Conservation (phyloP, 179 eudicot species). For the Camellia oleifera region DNA sequence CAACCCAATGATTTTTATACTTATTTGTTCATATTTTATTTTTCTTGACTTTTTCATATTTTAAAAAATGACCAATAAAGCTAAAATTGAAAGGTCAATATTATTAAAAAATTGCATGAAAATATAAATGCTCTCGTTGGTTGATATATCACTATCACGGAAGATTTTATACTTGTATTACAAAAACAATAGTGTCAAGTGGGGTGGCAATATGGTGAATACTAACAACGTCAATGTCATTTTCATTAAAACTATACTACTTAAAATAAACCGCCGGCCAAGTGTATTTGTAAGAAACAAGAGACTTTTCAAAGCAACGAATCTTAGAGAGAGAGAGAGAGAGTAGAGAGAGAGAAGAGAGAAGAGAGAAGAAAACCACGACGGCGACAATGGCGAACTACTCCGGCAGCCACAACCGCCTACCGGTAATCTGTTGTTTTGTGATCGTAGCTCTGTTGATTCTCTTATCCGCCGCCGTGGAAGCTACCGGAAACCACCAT, state of each 20-base stretch:
- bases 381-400: conserved; percentile 16
- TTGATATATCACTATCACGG: neutral
- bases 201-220: conserved; percentile 23
- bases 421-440: conserved; percentile 11
- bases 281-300: neutral
- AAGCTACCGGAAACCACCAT: conserved; percentile 18
- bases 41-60: no score
- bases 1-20: no score
- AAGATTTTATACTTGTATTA: no score
- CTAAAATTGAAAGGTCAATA: no score
- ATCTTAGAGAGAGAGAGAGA: neutral
- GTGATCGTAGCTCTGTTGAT: neutral
- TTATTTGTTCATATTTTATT: no score
- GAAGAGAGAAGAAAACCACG: neutral
- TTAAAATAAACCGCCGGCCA: conserved; percentile 2
- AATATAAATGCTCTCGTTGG: neutral
- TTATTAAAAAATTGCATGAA: neutral
- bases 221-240: neutral
- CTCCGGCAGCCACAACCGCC: conserved; percentile 3
- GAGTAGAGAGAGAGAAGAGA: neutral
- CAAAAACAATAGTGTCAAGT: neutral
- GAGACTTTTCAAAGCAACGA: neutral
- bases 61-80: no score
- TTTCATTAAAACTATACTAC: neutral
- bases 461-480: conserved; percentile 2